Evolutionary conservation across 176 grass and related monocot species (phyloP), one percentile per base, ranked within the genome.

Genomic region (Thalia dealbata): DNA sequence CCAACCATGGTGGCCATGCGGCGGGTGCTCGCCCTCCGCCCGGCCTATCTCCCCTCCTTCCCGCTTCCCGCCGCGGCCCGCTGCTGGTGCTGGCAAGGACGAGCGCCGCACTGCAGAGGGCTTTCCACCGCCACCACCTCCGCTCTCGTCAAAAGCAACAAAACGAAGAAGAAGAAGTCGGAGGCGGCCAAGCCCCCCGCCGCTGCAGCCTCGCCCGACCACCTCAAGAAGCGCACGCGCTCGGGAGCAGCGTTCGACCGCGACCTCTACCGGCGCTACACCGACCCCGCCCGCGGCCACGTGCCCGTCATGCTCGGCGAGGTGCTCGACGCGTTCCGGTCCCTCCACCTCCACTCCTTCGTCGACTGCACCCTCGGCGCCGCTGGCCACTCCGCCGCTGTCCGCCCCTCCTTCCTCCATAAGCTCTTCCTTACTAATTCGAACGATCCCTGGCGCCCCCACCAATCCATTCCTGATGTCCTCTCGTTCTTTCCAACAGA

Each of bases 301-400:
- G 16, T 68, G 19, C 38, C 65, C 16, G 65, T 68, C 35, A 44
- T 68, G 35, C 65, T 68, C 65, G 65, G 65, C 9, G 65, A 68
- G 35, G 18, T 68, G 16, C 65, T 68, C 35, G 65, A 68, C 35
- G 65, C 65, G 15, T 93, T 97, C 75, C 67, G 77, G 73, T 75
- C 81, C 63, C 73, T 85, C 51, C 51, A 46, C 48, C 89, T 92
- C 78, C 70, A 83, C 63, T 97, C 95, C 74, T 93, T 92, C 83
- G 87, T 97, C 61, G 87, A 97, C 71, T 97, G 87, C 80, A 97
- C 95, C 32, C 90, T 97, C 61, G 95, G 95, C 66, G 90, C 90
- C 52, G 95, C 78, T 9, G 87, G 86, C 19, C 95, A 97, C 85
- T 97, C 87, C 61, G 82, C 84, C 26, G 87, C 85, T 69, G 87